Evolutionary conservation across 768 basidiomycete species (phyloP).

Genomic region (Tricholoma bakamatsutake): DNA sequence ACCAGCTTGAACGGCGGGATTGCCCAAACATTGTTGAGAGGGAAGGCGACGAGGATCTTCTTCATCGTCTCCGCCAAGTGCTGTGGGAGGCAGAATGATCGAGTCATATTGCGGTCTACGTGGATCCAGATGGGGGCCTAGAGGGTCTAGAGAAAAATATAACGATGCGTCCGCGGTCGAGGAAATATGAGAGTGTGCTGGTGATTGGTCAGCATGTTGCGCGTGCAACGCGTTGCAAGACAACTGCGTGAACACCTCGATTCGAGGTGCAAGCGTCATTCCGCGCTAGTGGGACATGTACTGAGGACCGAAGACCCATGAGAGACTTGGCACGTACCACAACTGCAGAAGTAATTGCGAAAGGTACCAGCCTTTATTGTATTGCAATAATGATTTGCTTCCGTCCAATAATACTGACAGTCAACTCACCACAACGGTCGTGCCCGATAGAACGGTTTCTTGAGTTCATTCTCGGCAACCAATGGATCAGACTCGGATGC

Average conservation of each 20-base stretch:
- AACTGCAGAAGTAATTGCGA: slow-evolving; percentile 59
- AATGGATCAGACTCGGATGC: slow-evolving; percentile 19
- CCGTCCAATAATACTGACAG: neutral
- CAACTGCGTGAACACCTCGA: slow-evolving; percentile 76
- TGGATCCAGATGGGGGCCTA: slow-evolving; percentile 21
- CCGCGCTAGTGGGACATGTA: slow-evolving; percentile 47
- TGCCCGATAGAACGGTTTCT: slow-evolving; percentile 48
- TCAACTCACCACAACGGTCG: slow-evolving; percentile 42
- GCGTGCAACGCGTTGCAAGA: slow-evolving; percentile 56
- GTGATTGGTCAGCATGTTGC: slow-evolving; percentile 33
- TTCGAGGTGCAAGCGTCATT: slow-evolving; percentile 77
- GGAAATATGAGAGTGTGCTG: slow-evolving; percentile 14
- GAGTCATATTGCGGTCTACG: slow-evolving; percentile 4
- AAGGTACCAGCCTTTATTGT: slow-evolving; percentile 66
- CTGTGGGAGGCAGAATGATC: neutral
- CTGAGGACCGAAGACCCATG: neutral
- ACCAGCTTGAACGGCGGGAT: slow-evolving; percentile 61
- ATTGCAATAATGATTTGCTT: neutral
- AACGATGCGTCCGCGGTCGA: slow-evolving; percentile 13
- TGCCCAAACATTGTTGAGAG: slow-evolving; percentile 29
- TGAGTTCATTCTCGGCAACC: slow-evolving; percentile 13
- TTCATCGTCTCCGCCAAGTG: slow-evolving; percentile 17
- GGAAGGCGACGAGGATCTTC: slow-evolving; percentile 34
- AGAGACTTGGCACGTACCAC: slow-evolving; percentile 45
- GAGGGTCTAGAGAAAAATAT: slow-evolving; percentile 25